phyloP scores from a whole-genome alignment of 345 rosid genomes.

The Salix suchowensis region DNA sequence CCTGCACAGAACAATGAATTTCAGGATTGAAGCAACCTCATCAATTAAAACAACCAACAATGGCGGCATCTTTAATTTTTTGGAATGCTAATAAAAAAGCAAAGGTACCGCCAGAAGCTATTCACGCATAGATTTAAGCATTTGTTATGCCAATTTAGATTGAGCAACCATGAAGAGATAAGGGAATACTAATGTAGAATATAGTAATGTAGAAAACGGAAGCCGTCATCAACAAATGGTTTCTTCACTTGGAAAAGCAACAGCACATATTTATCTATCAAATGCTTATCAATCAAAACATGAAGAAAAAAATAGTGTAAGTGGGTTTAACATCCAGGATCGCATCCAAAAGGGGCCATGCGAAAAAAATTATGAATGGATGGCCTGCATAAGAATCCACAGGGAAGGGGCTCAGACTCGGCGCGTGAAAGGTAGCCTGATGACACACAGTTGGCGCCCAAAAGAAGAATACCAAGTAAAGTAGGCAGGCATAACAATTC shows the following conservation, averaged over 20 bases:
- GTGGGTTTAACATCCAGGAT: not conserved
- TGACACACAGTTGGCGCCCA: not conserved
- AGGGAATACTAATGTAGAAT: not conserved
- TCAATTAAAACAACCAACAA: not conserved
- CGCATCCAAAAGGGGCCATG: not conserved
- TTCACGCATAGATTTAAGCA: not conserved
- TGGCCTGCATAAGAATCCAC: not conserved
- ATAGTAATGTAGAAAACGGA: not conserved
- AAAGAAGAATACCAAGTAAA: not conserved
- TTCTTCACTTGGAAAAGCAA: not conserved
- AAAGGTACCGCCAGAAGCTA: not conserved
- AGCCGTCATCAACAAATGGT: not conserved
- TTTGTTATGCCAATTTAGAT: not conserved
- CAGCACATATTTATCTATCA: not conserved
- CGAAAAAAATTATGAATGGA: not conserved
- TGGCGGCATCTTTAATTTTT: not conserved
- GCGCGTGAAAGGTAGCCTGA: not conserved
- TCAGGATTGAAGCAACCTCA: not conserved
- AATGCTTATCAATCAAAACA: not conserved
- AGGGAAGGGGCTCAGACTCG: not conserved
- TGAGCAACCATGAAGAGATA: not conserved
- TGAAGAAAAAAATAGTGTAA: not conserved
- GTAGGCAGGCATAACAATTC: not conserved
- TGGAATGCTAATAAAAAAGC: not conserved
- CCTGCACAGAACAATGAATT: conserved; percentile 38